phyloP scores from a whole-genome alignment of 495 filamentous ascomycete genomes.

The Acidiella bohemica region DNA sequence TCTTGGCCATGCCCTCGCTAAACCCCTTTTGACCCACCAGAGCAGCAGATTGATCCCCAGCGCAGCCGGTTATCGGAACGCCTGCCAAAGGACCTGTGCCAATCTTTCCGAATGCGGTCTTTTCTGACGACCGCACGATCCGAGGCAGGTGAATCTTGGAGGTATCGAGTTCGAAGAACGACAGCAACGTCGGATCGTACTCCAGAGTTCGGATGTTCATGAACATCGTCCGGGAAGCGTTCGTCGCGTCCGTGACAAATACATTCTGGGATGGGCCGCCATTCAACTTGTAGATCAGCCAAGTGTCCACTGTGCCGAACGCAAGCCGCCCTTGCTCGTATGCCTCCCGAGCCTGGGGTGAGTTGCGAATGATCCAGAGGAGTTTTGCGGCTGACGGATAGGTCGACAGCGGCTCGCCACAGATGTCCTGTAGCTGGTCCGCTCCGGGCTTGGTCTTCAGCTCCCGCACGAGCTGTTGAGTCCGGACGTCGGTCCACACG shows the following conservation, averaged over 20 bases:
- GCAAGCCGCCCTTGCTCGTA: conserved; percentile 69
- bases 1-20: conserved; percentile 75
- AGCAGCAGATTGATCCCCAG: conserved; percentile 87
- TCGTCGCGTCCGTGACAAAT: conserved; percentile 80
- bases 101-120: conserved; percentile 59
- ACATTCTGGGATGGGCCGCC: conserved; percentile 57
- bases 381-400: conserved; percentile 92
- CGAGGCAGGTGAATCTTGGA: conserved; percentile 66
- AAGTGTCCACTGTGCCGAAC: conserved; percentile 86
- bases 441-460: conserved; percentile 53
- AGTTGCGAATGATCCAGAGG: conserved; percentile 68
- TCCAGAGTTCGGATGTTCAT: conserved; percentile 79
- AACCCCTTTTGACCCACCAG: conserved; percentile 89
- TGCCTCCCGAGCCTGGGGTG: conserved; percentile 55
- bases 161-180: conserved; percentile 69
- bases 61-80: conserved; percentile 65
- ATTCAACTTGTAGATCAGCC: conserved; percentile 84
- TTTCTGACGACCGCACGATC: conserved; percentile 76
- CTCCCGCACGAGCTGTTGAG: conserved; percentile 61
- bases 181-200: conserved; percentile 68
- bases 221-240: conserved; percentile 95
- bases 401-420: conserved; percentile 80
- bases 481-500: conserved; percentile 89
- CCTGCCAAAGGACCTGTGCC: conserved; percentile 55
- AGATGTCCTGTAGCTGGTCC: conserved; percentile 57